Base-by-base conservation (phyloP, 1,284 basidiomycete genomes). In the Coniferiporia sulphurascens region DNA sequence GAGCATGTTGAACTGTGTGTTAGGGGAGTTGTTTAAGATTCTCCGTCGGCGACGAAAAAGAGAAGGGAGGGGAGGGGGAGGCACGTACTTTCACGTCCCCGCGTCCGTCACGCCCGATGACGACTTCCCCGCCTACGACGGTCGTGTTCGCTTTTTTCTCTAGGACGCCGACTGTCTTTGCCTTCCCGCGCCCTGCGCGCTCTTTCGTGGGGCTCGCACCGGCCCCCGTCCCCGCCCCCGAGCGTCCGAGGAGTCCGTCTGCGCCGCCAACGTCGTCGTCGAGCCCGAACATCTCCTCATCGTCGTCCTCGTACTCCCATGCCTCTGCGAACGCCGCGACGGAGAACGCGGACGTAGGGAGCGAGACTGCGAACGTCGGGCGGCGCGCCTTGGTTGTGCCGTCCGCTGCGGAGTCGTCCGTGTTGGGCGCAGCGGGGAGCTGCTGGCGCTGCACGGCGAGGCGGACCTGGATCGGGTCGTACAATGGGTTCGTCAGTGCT, bases 301-400 rank as follows among this genome's bases (percentile, higher is more conserved):
- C 91, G 56, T 95, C 91, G 56, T 95, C 91, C 52, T 96, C 94
- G 64, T 95, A 96, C 71, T 95, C 94, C 94, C 93, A 96, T 44
- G 91, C 92, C 70, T 97, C 95, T 34, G 93, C 93, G 67, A 90
- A 93, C 1, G 94, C 89, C 13, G 89, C 87, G 44, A 97, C 84
- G 1, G 89, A 80, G 69, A 97, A 95, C 10, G 86, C 76, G 0
- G 83, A 75, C 7, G 84, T 85, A 0, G 91, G 90, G 1, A 96
- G 75, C 17, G 87, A 86, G 4, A 95, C 78, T 1, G 86, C 86
- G 67, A 90, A 93, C 0, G 87, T 85, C 38, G 85, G 84, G 5
- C 86, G 78, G 19, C 83, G 78, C 15, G 81, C 73, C 69, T 44
- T 71, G 34, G 38, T 15, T 3, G 9, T 41, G 38, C 15, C 38